These are phyloP conservation scores for Dioscorea cayenensis DNA, from an alignment of 116 monocot genomes.

Conservation along the genomic window DNA sequence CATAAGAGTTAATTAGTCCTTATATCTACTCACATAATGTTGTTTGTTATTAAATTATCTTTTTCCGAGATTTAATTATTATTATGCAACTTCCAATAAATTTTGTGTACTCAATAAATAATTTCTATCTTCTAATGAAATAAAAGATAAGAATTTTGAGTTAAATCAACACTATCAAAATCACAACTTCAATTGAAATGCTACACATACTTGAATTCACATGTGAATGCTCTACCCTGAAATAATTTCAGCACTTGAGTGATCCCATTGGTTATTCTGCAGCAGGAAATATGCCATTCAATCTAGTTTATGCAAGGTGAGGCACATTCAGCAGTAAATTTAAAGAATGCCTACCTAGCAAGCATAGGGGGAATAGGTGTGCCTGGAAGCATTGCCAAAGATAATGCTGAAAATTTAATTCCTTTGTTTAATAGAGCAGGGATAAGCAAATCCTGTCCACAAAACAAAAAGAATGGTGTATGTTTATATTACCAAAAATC, in stretches of 20 bases:
- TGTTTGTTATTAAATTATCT: no score
- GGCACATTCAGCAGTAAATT: neutral
- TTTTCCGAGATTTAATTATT: no score
- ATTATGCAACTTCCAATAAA: no score
- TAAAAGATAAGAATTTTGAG: neutral
- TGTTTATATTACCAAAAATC: neutral
- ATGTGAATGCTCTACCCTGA: constrained; percentile 77
- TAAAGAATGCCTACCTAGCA: constrained; percentile 68
- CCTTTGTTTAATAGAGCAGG: constrained; percentile 72
- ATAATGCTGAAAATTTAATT: constrained; percentile 57
- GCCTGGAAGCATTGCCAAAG: constrained; percentile 63
- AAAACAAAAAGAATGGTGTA: constrained; percentile 5
- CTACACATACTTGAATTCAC: constrained; percentile 87
- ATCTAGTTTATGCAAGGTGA: constrained; percentile 1
- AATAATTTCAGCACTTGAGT: constrained; percentile 60
- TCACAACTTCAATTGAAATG: neutral
- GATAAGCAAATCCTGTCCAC: constrained; percentile 75
- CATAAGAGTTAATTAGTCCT: no score
- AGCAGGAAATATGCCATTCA: constrained; percentile 11
- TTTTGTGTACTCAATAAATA: no score
- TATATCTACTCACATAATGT: no score
- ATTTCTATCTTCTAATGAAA: neutral
- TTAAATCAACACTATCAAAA: neutral
- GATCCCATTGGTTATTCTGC: constrained; percentile 86
- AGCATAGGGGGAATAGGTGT: constrained; percentile 94